Base-by-base conservation (phyloP, 345 rosid genomes). In the Salix brachista region DNA sequence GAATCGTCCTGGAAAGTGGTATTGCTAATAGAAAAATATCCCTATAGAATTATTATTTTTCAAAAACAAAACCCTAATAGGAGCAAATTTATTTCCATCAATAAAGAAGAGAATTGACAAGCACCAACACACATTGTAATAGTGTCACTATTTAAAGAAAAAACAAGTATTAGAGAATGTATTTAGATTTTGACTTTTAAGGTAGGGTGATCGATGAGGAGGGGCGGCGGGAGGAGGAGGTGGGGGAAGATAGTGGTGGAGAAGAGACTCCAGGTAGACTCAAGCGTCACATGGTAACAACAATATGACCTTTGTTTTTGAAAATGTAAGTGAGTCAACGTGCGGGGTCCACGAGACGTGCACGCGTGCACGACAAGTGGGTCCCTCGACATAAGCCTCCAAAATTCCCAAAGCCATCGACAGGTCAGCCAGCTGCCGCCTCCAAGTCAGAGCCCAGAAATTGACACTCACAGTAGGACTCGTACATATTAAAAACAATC, bases 291-390 rank as follows among this genome's bases (percentile, higher is more conserved):
- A 37, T 62, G 83, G 70, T 36, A 76, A 54, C 64, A 30, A 50
- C 70, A 77, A 21, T 44, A 69, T 26, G 75, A 62, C 60, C 65
- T 68, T 75, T 61, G 37, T 37, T 67, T 62, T 78, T 30, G 58
- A n/a, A 10, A n/a, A 19, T 19, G 25, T 36, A 7, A 0, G 0
- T 2, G 36, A 67, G 93, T 89, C 91, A 89, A 88, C 85, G 71
- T 21, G 18, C 61, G 85, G 93, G 90, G 69, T 74, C 91, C 89
- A 83, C 81, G 75, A 85, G 85, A 85, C 87, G 89, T 86, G 89
- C 91, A 83, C 81, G 93, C 93, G 90, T 90, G 90, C 86, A 74
- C 64, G 88, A 88, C 88, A 82, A 3, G 5, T 79, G 87, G 91
- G 84, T 17, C 90, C 91, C 86, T 8, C 25, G 64, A 77, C 73